Conservation (phyloP, 1,284 basidiomycete genomes). For the Butyriboletus appendiculatus region DNA sequence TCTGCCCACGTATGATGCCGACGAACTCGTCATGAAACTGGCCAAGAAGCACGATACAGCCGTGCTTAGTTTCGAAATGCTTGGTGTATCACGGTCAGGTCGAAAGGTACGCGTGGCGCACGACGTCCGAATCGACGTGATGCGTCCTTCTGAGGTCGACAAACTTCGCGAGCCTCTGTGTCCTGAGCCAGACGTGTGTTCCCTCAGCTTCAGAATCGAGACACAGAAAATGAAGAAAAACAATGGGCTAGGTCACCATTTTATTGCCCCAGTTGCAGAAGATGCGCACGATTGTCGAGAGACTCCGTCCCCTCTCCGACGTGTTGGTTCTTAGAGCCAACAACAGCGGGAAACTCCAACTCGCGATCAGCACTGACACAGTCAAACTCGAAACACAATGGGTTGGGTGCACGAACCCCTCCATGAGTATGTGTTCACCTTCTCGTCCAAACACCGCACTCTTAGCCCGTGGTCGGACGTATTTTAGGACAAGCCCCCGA, state of each 20-base stretch:
- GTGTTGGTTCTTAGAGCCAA: constrained; percentile 74
- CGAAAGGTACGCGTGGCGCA: constrained; percentile 62
- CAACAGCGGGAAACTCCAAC: constrained; percentile 59
- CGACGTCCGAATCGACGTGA: constrained; percentile 76
- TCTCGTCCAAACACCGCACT: background rate
- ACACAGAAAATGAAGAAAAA: constrained; percentile 4
- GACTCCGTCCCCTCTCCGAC: constrained; percentile 74
- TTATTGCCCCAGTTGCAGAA: constrained; percentile 78
- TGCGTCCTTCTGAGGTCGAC: constrained; percentile 71
- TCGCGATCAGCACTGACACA: constrained; percentile 69
- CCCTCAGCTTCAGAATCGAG: background rate
- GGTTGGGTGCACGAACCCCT: constrained; percentile 73
- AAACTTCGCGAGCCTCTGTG: constrained; percentile 82
- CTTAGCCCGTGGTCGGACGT: background rate
- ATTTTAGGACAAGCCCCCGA: constrained; percentile 29
- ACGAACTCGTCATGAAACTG: constrained; percentile 79
- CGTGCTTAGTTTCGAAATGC: constrained; percentile 74
- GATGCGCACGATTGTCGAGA: constrained; percentile 77
- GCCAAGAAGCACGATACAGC: constrained; percentile 81
- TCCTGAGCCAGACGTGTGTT: constrained; percentile 80
- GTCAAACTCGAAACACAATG: constrained; percentile 82
- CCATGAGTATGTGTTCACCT: constrained; percentile 49
- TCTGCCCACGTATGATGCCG: constrained; percentile 45
- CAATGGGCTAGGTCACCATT: constrained; percentile 67
- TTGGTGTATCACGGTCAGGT: constrained; percentile 54